phyloP scores from a whole-genome alignment of 495 filamentous ascomycete genomes.

The Tuber microsphaerosporum region DNA sequence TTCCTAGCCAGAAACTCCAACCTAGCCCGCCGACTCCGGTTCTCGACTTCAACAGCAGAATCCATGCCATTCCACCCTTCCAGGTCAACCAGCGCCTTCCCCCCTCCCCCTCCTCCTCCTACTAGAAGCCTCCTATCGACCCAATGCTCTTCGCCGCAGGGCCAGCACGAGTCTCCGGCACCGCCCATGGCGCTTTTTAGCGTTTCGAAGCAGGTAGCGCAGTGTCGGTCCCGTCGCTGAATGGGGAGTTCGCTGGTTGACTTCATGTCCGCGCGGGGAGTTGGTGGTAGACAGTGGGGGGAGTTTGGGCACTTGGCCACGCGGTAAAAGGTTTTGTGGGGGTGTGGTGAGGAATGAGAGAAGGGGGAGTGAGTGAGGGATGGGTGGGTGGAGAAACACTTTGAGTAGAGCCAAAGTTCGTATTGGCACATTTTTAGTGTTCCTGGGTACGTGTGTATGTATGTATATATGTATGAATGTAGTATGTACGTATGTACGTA shows the following conservation, averaged over 20 bases:
- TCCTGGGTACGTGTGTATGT: neutral
- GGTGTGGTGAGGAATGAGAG: slow-evolving; percentile 23
- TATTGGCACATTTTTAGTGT: slow-evolving; percentile 30
- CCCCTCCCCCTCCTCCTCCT: neutral
- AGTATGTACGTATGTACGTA: neutral
- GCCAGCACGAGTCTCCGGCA: slow-evolving; percentile 30
- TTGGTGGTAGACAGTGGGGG: slow-evolving; percentile 21
- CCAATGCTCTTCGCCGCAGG: slow-evolving; percentile 31
- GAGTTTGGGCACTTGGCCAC: slow-evolving; percentile 28
- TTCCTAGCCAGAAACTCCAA: slow-evolving; percentile 32
- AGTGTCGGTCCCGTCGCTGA: slow-evolving; percentile 31
- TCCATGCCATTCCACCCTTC: slow-evolving; percentile 36
- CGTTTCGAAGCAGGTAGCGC: slow-evolving; percentile 30
- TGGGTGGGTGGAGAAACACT: slow-evolving; percentile 26
- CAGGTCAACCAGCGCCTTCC: slow-evolving; percentile 24
- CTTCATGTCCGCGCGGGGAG: slow-evolving; percentile 25
- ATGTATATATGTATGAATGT: neutral
- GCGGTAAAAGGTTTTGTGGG: slow-evolving; percentile 30
- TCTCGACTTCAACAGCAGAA: slow-evolving; percentile 23
- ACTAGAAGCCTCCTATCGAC: slow-evolving; percentile 24
- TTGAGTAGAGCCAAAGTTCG: slow-evolving; percentile 35
- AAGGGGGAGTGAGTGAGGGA: slow-evolving; percentile 18
- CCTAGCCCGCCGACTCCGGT: slow-evolving; percentile 17
- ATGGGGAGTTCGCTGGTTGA: slow-evolving; percentile 29
- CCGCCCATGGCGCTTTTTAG: slow-evolving; percentile 30